Percentiles rank a stretch among this genome's conserved stretches.
Conservation (phyloP, 805 yeast genomes). For the Metschnikowia similis region DNA sequence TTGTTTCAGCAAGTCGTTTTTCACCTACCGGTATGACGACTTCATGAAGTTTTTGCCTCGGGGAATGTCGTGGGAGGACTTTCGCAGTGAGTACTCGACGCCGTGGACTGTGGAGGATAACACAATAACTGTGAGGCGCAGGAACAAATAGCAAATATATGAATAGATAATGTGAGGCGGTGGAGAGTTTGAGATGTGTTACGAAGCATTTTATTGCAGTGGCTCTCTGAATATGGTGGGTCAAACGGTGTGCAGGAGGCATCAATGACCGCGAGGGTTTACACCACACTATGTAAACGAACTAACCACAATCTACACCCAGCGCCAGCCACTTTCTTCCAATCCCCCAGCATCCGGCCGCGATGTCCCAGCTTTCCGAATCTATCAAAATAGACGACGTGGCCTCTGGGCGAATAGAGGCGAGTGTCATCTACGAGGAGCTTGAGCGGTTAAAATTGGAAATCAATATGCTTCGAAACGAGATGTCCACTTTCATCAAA, state of each 20-base stretch:
- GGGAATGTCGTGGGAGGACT: constrained; percentile 17
- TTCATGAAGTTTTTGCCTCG: constrained; percentile 29
- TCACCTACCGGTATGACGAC: constrained; percentile 26
- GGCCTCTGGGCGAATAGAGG: constrained; percentile 38
- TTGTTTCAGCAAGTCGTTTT: constrained; percentile 31
- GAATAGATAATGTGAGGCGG: no score
- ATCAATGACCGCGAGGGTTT: not conserved
- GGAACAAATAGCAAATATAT: not conserved
- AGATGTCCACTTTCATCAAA: constrained; percentile 35
- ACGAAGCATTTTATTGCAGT: not conserved
- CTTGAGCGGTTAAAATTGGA: constrained; percentile 40
- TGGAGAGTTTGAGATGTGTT: not conserved
- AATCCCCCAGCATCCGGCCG: not conserved
- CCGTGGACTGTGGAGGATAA: constrained; percentile 31
- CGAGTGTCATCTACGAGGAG: constrained; percentile 40
- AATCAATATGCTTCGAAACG: constrained; percentile 37
- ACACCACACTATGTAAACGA: not conserved
- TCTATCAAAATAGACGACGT: constrained; percentile 37
- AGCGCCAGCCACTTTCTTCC: not conserved
- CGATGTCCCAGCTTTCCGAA: constrained; percentile 9
- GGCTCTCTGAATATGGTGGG: no score
- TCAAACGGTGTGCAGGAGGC: not conserved
- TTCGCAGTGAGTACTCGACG: constrained; percentile 19
- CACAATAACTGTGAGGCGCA: constrained; percentile 20
- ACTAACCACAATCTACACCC: not conserved